Base-by-base conservation (phyloP, 768 basidiomycete genomes). In the Leccinum obscurum region DNA sequence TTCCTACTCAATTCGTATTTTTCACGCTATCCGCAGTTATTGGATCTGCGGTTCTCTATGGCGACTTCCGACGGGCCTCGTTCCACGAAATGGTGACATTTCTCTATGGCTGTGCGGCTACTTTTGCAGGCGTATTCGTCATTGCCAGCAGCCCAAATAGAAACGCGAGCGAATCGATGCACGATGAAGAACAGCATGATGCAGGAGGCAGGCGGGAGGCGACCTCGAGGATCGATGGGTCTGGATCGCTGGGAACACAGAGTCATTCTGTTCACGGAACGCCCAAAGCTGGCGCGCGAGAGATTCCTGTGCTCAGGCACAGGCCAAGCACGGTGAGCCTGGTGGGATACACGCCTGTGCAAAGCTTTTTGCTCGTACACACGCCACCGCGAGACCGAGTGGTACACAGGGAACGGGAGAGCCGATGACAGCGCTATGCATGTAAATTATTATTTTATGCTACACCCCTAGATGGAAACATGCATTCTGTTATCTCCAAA, bases 11-110 rank as follows among this genome's bases (percentile, higher is more conserved):
- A 78, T 98, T 97, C 72, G 93, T 96, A 32, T 81, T 94, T 58
- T 98, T 98, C 78, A 95, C 92, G 26, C 80, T 98, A 37, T 93
- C 92, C 5, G 93, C 93, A 5, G 95, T 99, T 65, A 78, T 92
- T 57, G 96, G 95, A 28, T 95, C 93, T 4, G 93, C 92, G 2
- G 88, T 99, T 15, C 82, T 99, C 1, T 99, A 96, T 70, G 90
- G 92, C 26, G 96, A 99, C 73, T 99, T 99, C 77, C 81, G 85
- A 64, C 85, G 84, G 61, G 87, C 92, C 13, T 83, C 84, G 10
- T 90, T 94, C 71, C 89, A 94, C 71, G 85, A 90, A 68, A 82
- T 91, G 60, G 79, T 93, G 52, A 92, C 89, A 6, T 95, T 95
- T 74, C 68, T 92, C 22, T 93, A 94, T 70, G 93, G 93, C 55